These are phyloP conservation scores for Aspergillus ustus DNA, from an alignment of 2,329 filamentous ascomycete genomes.

Conservation along the genomic window DNA sequence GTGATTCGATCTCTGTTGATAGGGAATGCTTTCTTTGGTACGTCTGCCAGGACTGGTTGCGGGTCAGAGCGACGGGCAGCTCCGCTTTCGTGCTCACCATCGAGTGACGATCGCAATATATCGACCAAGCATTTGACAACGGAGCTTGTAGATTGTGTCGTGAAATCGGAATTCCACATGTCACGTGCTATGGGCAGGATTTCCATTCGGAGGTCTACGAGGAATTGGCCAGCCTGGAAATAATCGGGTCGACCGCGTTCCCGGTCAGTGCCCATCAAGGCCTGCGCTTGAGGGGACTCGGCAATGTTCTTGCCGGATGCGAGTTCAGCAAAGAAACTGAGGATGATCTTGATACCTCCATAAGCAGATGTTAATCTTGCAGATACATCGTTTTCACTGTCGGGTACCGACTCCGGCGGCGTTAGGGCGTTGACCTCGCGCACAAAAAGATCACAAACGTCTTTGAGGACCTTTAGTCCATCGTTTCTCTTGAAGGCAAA, in stretches of 20 bases:
- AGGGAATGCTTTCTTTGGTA: constrained; percentile 57
- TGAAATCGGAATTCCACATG: constrained; percentile 83
- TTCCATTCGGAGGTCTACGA: constrained; percentile 82
- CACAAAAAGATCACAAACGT: constrained; percentile 72
- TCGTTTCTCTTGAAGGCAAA: constrained; percentile 82
- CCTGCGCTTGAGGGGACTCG: constrained; percentile 71
- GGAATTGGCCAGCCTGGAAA: constrained; percentile 73
- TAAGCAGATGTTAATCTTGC: constrained; percentile 56
- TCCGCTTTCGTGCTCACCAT: constrained; percentile 74
- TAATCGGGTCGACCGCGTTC: constrained; percentile 63
- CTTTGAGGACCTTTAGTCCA: constrained; percentile 75
- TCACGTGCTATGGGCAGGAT: constrained; percentile 76
- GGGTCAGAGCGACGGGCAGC: constrained; percentile 68
- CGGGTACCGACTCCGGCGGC: constrained; percentile 46
- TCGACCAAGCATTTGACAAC: constrained; percentile 81
- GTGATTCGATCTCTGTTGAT: constrained; percentile 55
- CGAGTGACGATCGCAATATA: constrained; percentile 77
- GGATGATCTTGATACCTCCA: constrained; percentile 76
- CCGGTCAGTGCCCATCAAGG: constrained; percentile 57
- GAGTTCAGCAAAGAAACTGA: constrained; percentile 78
- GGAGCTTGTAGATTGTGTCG: constrained; percentile 77
- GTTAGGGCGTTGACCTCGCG: constrained; percentile 58
- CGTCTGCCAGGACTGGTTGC: constrained; percentile 52
- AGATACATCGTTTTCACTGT: constrained; percentile 45
- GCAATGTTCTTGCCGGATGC: constrained; percentile 77